phyloP scores from a whole-genome alignment of 2,329 filamentous ascomycete species.

The Botrytis squamosa region DNA sequence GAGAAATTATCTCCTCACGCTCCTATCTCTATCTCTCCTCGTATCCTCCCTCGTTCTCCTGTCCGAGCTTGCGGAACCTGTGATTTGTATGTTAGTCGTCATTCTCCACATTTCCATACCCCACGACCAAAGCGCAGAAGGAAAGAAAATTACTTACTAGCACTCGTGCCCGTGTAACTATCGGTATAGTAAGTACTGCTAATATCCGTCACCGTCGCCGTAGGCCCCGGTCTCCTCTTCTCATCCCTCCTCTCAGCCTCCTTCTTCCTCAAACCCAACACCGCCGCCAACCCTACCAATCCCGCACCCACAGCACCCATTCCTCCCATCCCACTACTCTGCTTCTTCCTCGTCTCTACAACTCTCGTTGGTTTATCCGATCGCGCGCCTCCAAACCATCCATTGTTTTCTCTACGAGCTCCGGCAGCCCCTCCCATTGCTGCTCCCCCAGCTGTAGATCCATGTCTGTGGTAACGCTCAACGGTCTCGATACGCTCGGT shows the following conservation, averaged over 20 bases:
- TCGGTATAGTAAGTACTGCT: conserved; percentile 38
- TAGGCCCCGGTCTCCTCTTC: conserved; percentile 24
- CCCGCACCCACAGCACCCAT: conserved; percentile 47
- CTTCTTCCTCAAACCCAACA: conserved; percentile 38
- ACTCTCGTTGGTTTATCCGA: conserved; percentile 44
- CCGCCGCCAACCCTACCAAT: conserved; percentile 34
- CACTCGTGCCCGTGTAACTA: conserved; percentile 38
- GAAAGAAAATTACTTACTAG: conserved; percentile 34
- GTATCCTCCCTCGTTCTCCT: conserved; percentile 34
- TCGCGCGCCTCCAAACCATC: conserved; percentile 56
- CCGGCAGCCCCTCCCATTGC: conserved; percentile 25
- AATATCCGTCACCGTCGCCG: conserved; percentile 28
- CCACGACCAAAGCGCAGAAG: background rate
- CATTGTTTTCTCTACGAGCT: conserved; percentile 42
- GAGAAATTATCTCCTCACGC: conserved; percentile 16
- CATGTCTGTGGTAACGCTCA: conserved; percentile 58
- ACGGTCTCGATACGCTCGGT: conserved; percentile 57
- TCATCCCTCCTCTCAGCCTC: conserved; percentile 30
- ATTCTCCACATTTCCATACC: background rate
- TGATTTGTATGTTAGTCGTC: conserved; percentile 20
- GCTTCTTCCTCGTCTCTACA: conserved; percentile 50
- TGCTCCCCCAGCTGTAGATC: conserved; percentile 35
- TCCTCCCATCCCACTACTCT: conserved; percentile 51
- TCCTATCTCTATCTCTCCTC: conserved; percentile 21
- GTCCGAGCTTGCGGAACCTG: conserved; percentile 38